A percentile compares a stretch with the other conserved stretches of the same genome.
Conservation (phyloP, 208 protist species). For the Trypanosoma lewisi region DNA sequence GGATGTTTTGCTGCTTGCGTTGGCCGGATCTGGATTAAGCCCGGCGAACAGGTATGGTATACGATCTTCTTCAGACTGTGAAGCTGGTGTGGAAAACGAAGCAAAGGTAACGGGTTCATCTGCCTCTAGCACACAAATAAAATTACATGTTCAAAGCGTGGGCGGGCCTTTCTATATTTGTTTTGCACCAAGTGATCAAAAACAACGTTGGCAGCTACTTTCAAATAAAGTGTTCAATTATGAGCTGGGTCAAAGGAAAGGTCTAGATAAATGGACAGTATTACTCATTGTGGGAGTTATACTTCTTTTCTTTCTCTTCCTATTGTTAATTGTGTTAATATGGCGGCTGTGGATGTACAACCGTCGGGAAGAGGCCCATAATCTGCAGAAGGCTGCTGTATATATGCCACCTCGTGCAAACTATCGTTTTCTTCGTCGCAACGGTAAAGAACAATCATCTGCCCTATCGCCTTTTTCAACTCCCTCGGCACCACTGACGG, state of each 20-base stretch:
- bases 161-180: conserved; percentile 45
- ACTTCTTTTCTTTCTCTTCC: conserved; percentile 68
- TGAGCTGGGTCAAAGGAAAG: not conserved
- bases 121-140: conserved; percentile 22
- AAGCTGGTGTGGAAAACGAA: conserved; percentile 8
- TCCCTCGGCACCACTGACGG: not conserved
- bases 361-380: not conserved
- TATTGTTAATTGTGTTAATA: conserved; percentile 60
- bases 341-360: conserved; percentile 56
- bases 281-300: conserved; percentile 78
- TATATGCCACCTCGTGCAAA: conserved; percentile 75
- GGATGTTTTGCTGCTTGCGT: not conserved
- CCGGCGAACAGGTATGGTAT: conserved; percentile 61
- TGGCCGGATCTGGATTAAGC: conserved; percentile 58
- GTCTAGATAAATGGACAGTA: conserved; percentile 46
- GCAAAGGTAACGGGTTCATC: conserved; percentile 23
- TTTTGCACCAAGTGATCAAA: conserved; percentile 59
- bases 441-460: not conserved
- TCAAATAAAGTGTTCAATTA: conserved; percentile 23
- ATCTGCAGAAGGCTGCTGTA: conserved; percentile 10
- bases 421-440: conserved; percentile 55
- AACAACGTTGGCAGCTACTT: conserved; percentile 36
- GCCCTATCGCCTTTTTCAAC: not conserved
- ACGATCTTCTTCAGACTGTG: conserved; percentile 32
- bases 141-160: conserved; percentile 41